Evolutionary conservation across 1,284 basidiomycete genomes (phyloP), one percentile per base, ranked within the genome.

Genomic region (Moesziomyces sp.): DNA sequence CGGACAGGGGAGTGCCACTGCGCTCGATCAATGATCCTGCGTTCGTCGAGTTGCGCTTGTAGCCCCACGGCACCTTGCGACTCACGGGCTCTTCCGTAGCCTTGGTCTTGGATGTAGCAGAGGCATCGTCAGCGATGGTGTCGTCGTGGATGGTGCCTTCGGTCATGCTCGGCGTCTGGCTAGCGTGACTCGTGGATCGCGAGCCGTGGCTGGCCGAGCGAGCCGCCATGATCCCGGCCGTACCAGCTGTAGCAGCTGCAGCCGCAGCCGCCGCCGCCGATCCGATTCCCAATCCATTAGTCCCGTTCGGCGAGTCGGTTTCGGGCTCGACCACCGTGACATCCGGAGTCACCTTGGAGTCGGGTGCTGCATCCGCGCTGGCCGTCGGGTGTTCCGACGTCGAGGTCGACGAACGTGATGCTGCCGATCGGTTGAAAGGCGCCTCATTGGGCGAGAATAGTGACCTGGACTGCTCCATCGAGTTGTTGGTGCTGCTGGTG

Each of bases 31-130:
- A 46, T 0, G 38, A 40, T 9, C 21, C 44, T 11, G 53, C 38
- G 50, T 59, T 67, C 30, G 64, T 54, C 23, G 76, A 77, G 21
- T 62, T 64, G 38, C 76, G 65, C 26, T 71, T 72, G 50, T 79
- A 79, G 28, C 69, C 65, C 76, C 76, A 79, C 13, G 77, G 77
- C 19, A 81, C 68, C 38, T 79, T 79, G 42, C 77, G 69, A 49
- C 77, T 77, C n/a, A 72, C 70, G 24, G 73, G 53, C 46, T 74
- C 73, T 8, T 73, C 69, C 3, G 56, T 16, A 5, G 53, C 24
- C 43, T 60, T 64, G 43, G 52, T 28, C 45, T 58, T 65, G 47
- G 61, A 64, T 5, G 57, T 54, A 7, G 67, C 42, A 11, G 57
- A 65, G n/a, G 58, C 53, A 35, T 70, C 67, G 35, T 64, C 67